Conservation (phyloP, 495 filamentous ascomycete genomes). For the Penicillium dipodomyicola region DNA sequence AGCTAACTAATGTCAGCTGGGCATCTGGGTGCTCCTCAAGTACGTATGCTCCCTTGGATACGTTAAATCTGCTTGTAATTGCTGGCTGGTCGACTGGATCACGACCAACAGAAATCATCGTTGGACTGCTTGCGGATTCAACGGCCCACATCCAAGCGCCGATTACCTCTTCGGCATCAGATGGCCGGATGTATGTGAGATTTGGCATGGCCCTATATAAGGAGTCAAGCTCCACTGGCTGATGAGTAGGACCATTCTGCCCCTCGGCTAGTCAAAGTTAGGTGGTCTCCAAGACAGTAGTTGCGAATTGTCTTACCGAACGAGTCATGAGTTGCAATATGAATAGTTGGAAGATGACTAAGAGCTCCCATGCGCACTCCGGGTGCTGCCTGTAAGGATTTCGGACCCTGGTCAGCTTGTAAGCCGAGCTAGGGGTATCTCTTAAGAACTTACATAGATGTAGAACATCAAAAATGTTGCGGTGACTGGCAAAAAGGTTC, state of each 20-base stretch:
- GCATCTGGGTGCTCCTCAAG: conserved; percentile 23
- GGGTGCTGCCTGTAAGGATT: conserved; percentile 37
- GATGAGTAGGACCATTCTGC: conserved; percentile 53
- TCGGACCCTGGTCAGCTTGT: too few species aligned
- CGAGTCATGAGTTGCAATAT: conserved; percentile 52
- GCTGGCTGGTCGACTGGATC: conserved; percentile 9
- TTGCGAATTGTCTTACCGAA: conserved; percentile 26
- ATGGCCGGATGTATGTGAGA: conserved; percentile 47
- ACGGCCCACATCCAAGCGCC: conserved; percentile 28
- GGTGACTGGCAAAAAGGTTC: conserved; percentile 44
- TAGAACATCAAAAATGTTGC: conserved; percentile 48
- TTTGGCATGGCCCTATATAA: conserved; percentile 54
- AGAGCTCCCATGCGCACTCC: conserved; percentile 53
- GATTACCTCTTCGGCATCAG: conserved; percentile 39
- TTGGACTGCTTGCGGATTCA: neutral
- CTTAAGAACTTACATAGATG: conserved; percentile 24
- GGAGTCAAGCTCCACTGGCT: conserved; percentile 49
- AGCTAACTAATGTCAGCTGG: conserved; percentile 33
- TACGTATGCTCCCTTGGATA: conserved; percentile 38
- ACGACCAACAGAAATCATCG: conserved; percentile 37
- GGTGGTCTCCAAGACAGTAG: too few species aligned
- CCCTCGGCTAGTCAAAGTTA: conserved; percentile 22
- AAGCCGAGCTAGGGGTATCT: too few species aligned
- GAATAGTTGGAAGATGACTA: conserved; percentile 45
- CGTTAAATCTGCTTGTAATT: conserved; percentile 17